These are phyloP conservation scores for Porpolomopsis calyptriformis DNA, from an alignment of 768 basidiomycete species.

Conservation along the genomic window DNA sequence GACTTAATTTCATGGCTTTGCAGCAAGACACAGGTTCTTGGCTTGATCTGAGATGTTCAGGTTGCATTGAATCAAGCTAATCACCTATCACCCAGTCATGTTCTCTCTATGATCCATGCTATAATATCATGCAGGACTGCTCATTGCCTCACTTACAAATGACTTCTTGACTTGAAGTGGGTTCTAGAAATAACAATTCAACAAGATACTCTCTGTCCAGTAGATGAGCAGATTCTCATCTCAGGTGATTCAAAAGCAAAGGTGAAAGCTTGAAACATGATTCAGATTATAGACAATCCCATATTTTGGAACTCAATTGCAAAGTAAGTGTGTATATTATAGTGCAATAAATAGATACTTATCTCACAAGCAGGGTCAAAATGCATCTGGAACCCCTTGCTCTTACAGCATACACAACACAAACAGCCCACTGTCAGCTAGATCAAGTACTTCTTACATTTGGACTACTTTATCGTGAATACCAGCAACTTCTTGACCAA, in stretches of 20 bases:
- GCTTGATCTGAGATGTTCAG: too few relatives aligned
- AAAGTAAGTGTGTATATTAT: conserved; percentile 15
- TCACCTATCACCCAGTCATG: too few relatives aligned
- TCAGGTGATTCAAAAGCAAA: conserved; percentile 18
- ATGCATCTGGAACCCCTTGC: conserved; percentile 23
- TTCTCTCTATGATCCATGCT: conserved; percentile 21
- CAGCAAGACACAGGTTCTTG: too few relatives aligned
- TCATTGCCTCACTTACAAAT: conserved; percentile 23
- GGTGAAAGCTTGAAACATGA: conserved; percentile 19
- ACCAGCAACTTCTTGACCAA: conserved; percentile 10
- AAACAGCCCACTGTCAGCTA: conserved; percentile 18
- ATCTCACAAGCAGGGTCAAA: conserved; percentile 17
- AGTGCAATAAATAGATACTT: conserved; percentile 6
- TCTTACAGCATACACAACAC: conserved; percentile 20
- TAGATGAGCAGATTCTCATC: conserved; percentile 12
- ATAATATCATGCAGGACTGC: conserved; percentile 28
- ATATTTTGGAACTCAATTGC: conserved; percentile 23
- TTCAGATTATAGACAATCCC: conserved; percentile 18
- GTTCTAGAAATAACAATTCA: too few relatives aligned
- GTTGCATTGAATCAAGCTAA: too few relatives aligned
- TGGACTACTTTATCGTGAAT: conserved; percentile 16
- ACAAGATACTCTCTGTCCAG: conserved; percentile 11
- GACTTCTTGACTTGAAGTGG: conserved; percentile 22
- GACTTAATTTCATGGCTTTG: too few relatives aligned
- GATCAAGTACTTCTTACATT: conserved; percentile 24